Evolutionary conservation across 805 yeast genomes (phyloP), one percentile per base, ranked within the genome.

Genomic region (Saturnispora kantuleensis): DNA sequence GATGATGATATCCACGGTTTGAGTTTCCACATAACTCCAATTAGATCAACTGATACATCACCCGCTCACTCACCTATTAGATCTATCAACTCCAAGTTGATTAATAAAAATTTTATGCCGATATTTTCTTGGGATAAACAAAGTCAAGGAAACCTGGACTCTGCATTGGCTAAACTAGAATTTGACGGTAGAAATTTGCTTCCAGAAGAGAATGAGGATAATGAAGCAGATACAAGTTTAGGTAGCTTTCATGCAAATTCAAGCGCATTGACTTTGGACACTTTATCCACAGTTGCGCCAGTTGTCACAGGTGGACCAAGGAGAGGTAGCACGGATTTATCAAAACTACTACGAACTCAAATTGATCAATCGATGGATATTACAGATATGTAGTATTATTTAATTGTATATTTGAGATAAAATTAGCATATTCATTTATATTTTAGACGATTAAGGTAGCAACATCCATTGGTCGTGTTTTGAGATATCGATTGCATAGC

Each of bases 11-110:
- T 48, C 5, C 49, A 56, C n/a, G 59, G 58, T n/a, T 57, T 60
- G 7, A 49, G 51, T 40, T 56, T 60, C 44, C 52, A 55, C 32
- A 59, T 59, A 15, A 54, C 52, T 2, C 63, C 64, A 21, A 53
- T 60, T 10, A 47, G 59, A 47, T 58, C 62, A 15, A 36, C 56
- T 31, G 58, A 62, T 4, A 41, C 41, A 10, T 59, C 63, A 9
- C 55, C 55, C 8, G 49, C 51, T 1, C 33, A 39, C 18, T 36
- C 50, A 3, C 48, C 44, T 21, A 21, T 33, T 15, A 33, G 51
- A 32, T 30, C 46, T 11, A 17, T 55, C 1, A 52, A 43, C 31
- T 51, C 57, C 18, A 38, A 45, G 21, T 43, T 60, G 4, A 46
- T 56, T 4, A 53, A 50, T 30, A 50, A 60, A 0, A 47, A 52